phyloP scores from a whole-genome alignment of 768 basidiomycete species.

The Rubroboletus satanas region DNA sequence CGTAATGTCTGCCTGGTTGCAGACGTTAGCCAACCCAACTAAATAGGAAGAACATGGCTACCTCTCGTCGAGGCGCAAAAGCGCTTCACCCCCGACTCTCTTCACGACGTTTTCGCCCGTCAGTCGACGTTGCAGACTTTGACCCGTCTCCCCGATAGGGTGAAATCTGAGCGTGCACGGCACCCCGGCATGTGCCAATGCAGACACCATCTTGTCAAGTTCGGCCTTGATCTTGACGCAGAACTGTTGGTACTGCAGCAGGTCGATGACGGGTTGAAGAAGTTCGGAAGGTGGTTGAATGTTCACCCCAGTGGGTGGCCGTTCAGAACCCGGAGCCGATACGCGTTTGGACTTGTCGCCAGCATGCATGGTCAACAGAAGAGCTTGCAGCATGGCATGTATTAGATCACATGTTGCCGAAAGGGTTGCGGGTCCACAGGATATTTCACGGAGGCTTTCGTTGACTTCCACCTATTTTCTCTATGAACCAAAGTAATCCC shows the following conservation, averaged over 20 bases:
- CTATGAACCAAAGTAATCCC: not conserved
- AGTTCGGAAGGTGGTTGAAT: constrained; percentile 41
- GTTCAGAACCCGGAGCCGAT: constrained; percentile 24
- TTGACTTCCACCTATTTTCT: constrained; percentile 34
- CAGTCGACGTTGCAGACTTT: constrained; percentile 47
- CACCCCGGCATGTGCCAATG: constrained; percentile 53
- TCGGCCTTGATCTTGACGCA: constrained; percentile 59
- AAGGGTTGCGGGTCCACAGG: constrained; percentile 15
- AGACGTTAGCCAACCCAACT: not conserved
- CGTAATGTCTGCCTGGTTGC: constrained; percentile 63
- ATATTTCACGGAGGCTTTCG: constrained; percentile 7
- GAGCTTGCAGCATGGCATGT: constrained; percentile 57
- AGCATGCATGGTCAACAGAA: constrained; percentile 60
- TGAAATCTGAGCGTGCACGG: constrained; percentile 54
- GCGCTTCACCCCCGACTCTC: constrained; percentile 65
- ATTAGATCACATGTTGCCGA: constrained; percentile 61
- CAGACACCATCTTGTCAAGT: constrained; percentile 46
- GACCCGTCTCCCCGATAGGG: constrained; percentile 64
- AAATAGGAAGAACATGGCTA: constrained; percentile 22
- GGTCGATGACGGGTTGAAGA: constrained; percentile 71
- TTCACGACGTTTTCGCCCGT: constrained; percentile 39
- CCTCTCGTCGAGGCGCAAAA: constrained; percentile 69
- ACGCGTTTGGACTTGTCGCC: constrained; percentile 42
- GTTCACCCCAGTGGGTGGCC: constrained; percentile 19
- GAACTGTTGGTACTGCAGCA: constrained; percentile 77